Percentiles rank a stretch among this genome's conserved stretches.
phyloP scores from a whole-genome alignment of 2,329 filamentous ascomycete species.

The Penicillium sp. region DNA sequence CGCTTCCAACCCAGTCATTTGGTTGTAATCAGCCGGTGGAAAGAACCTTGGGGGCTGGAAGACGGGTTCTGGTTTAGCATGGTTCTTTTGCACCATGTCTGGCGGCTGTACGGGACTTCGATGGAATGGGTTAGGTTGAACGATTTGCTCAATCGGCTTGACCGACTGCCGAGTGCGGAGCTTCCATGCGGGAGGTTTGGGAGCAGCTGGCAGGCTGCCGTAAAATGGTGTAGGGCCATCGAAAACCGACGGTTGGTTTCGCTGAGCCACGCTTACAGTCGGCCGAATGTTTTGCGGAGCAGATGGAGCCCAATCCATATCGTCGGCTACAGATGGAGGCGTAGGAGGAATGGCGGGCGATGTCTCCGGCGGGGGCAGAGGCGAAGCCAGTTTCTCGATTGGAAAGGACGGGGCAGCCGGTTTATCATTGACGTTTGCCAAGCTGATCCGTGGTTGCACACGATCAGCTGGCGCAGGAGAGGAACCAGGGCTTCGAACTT shows the following conservation, averaged over 20 bases:
- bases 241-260: constrained; percentile 28
- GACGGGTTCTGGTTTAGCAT: constrained; percentile 23
- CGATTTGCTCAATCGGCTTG: constrained; percentile 34
- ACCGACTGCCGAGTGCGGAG: constrained; percentile 33
- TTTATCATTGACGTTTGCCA: constrained; percentile 13
- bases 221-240: constrained; percentile 42
- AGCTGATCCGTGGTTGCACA: constrained; percentile 12
- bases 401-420: constrained; percentile 33
- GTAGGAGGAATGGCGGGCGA: constrained; percentile 32
- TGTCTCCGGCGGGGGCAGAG: constrained; percentile 19
- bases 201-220: constrained; percentile 40
- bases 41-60: constrained; percentile 48
- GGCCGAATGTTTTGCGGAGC: constrained; percentile 34
- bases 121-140: constrained; percentile 38
- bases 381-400: constrained; percentile 38
- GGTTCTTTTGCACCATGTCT: constrained; percentile 17
- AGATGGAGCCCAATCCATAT: constrained; percentile 52
- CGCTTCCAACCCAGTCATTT: constrained; percentile 40
- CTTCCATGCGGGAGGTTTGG: constrained; percentile 39
- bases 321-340: constrained; percentile 40
- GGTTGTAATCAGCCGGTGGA: constrained; percentile 36
- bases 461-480: constrained; percentile 17
- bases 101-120: constrained; percentile 27
- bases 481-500: constrained; percentile 19
- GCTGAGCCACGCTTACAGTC: constrained; percentile 28